These are phyloP conservation scores for Scheffersomyces ergatensis DNA, from an alignment of 805 yeast species.

Conservation along the genomic window DNA sequence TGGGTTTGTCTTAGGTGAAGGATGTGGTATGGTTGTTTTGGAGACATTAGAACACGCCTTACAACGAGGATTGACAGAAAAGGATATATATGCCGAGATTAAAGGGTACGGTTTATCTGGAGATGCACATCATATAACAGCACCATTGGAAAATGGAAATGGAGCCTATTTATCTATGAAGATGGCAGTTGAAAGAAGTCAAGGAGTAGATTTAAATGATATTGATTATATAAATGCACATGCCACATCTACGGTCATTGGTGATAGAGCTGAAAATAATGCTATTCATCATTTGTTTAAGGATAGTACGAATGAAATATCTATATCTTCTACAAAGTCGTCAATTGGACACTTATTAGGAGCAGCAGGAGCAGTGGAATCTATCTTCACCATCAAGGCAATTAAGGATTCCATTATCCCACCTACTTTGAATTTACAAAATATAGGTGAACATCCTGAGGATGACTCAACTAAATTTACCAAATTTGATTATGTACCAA, in stretches of 20 bases:
- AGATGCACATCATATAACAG: conserved; percentile 91
- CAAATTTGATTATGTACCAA: conserved; percentile 58
- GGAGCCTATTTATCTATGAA: conserved; percentile 87
- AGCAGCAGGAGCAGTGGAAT: conserved; percentile 94
- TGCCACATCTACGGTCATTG: conserved; percentile 89
- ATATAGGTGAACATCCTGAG: conserved; percentile 49
- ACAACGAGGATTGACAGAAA: conserved; percentile 49
- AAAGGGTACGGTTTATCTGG: conserved; percentile 88
- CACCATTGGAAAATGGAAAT: conserved; percentile 77
- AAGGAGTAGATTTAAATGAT: conserved; percentile 41
- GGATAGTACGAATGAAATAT: conserved; percentile 19
- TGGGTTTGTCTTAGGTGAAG: conserved; percentile 95
- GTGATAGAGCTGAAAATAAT: conserved; percentile 82
- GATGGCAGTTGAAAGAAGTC: conserved; percentile 61
- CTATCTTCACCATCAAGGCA: conserved; percentile 74
- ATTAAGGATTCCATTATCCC: conserved; percentile 60
- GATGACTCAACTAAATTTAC: conserved; percentile 41
- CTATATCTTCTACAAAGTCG: conserved; percentile 83
- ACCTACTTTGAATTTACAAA: conserved; percentile 72
- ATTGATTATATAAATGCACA: conserved; percentile 90
- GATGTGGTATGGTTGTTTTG: conserved; percentile 76
- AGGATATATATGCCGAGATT: conserved; percentile 72
- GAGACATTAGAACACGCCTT: conserved; percentile 79
- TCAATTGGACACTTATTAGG: conserved; percentile 93
- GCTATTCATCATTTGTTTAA: conserved; percentile 63